Evolutionary conservation across 2,329 filamentous ascomycete species (phyloP).

Genomic region (Ascochyta fabae): DNA sequence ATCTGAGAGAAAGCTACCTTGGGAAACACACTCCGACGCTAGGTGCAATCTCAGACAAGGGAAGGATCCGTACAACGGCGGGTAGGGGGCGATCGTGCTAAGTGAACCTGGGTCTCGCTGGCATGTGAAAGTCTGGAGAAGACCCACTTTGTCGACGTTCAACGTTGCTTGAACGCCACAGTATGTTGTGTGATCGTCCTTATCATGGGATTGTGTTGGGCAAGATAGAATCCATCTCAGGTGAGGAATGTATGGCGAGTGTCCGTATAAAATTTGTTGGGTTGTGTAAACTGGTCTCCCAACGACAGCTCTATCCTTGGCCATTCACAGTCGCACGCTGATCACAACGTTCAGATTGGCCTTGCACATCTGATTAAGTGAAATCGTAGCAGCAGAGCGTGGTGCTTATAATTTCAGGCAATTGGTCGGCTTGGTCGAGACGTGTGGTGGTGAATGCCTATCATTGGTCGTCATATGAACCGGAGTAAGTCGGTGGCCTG

Average conservation of each 20-base stretch:
- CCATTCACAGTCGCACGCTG: background rate
- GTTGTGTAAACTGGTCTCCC: background rate
- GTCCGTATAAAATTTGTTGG: background rate
- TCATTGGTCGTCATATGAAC: slow-evolving; percentile 2
- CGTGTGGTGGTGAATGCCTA: background rate
- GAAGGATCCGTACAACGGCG: slow-evolving; percentile 17
- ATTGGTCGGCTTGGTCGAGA: background rate
- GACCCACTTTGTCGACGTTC: slow-evolving; percentile 18
- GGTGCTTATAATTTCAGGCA: background rate
- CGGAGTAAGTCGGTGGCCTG: background rate
- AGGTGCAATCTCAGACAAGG: slow-evolving; percentile 12
- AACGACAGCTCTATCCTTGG: no score
- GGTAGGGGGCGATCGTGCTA: slow-evolving; percentile 26
- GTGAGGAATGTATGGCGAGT: background rate
- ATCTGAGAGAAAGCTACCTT: background rate
- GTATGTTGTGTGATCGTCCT: no score
- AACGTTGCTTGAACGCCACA: no score
- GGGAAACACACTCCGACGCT: slow-evolving; percentile 10
- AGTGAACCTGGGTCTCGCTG: slow-evolving; percentile 19
- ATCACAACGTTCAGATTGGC: background rate
- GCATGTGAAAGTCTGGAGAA: slow-evolving; percentile 36
- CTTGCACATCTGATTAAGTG: background rate
- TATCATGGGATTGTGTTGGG: no score
- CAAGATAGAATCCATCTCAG: no score
- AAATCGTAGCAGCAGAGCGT: background rate